Conservation (phyloP, 2,329 filamentous ascomycete genomes). For the Paecilomyces formosus region DNA sequence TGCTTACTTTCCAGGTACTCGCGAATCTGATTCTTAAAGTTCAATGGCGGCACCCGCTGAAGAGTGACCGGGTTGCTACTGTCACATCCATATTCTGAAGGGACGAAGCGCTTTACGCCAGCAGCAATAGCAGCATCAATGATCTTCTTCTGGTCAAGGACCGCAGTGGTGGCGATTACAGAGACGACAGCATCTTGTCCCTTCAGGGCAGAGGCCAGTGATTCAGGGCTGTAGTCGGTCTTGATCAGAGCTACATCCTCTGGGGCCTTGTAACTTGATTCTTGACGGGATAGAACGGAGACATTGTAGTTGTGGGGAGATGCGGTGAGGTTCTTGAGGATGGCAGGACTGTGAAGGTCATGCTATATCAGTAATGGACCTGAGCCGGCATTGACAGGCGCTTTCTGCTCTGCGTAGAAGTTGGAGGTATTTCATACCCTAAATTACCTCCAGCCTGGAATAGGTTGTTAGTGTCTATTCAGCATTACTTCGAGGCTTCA, state of each 20-base stretch:
- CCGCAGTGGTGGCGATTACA: conserved; percentile 3
- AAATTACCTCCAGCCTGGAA: conserved; percentile 1
- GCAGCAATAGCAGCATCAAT: conserved; percentile 54
- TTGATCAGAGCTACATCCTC: conserved; percentile 6
- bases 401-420: neutral
- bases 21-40: conserved; percentile 6
- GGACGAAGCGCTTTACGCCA: conserved; percentile 55
- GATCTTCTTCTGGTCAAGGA: conserved; percentile 42
- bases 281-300: conserved; percentile 9
- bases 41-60: conserved; percentile 5
- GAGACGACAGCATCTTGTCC: conserved; percentile 14
- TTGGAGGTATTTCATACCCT: neutral
- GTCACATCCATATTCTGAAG: conserved; percentile 44
- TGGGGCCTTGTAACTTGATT: conserved; percentile 7
- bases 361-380: neutral
- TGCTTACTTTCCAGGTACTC: conserved; percentile 10
- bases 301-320: conserved; percentile 9
- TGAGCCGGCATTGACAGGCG: neutral
- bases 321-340: conserved; percentile 5
- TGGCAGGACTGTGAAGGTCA: neutral
- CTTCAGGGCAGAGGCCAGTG: conserved; percentile 11
- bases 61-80: conserved; percentile 1
- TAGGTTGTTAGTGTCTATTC: neutral
- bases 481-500: neutral
- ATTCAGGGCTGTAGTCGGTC: conserved; percentile 13